phyloP scores from a whole-genome alignment of 2,329 filamentous ascomycete genomes.

The Trichothecium roseum region DNA sequence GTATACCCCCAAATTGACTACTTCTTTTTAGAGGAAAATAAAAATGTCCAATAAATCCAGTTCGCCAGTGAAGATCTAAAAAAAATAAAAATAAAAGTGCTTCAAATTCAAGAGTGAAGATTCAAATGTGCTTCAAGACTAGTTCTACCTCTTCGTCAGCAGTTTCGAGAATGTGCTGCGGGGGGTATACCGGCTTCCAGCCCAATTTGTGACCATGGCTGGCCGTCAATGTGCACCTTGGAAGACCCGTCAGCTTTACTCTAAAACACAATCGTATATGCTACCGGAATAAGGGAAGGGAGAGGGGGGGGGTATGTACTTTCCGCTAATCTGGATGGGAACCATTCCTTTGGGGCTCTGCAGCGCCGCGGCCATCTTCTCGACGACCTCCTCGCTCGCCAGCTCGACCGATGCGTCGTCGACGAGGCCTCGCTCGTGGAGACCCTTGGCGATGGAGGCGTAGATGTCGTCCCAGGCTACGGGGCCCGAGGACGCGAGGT shows the following conservation, averaged over 20 bases:
- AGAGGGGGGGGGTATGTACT: conserved; percentile 17
- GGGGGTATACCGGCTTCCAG: conserved; percentile 30
- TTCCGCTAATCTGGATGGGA: conserved; percentile 28
- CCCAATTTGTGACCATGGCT: conserved; percentile 29
- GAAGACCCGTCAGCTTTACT: too few species aligned
- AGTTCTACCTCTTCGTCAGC: conserved; percentile 34
- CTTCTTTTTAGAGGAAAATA: too few species aligned
- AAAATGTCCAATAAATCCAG: too few species aligned
- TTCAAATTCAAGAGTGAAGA: too few species aligned
- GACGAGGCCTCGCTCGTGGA: conserved; percentile 28
- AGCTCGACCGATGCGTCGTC: conserved; percentile 21
- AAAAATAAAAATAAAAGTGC: too few species aligned
- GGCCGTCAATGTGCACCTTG: conserved; percentile 22
- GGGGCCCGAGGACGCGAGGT: conserved; percentile 35
- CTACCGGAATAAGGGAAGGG: too few species aligned
- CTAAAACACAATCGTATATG: too few species aligned
- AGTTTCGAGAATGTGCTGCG: conserved; percentile 34
- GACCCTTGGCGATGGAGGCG: conserved; percentile 26
- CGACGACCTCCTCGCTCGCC: conserved; percentile 23
- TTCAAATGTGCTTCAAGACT: conserved; percentile 14
- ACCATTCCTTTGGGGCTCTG: conserved; percentile 21
- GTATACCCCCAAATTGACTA: too few species aligned
- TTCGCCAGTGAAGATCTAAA: too few species aligned
- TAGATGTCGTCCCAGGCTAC: conserved; percentile 42
- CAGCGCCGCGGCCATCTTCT: conserved; percentile 22